Base-by-base conservation (phyloP, 2,329 filamentous ascomycete genomes). In the Apiospora malaysiana region DNA sequence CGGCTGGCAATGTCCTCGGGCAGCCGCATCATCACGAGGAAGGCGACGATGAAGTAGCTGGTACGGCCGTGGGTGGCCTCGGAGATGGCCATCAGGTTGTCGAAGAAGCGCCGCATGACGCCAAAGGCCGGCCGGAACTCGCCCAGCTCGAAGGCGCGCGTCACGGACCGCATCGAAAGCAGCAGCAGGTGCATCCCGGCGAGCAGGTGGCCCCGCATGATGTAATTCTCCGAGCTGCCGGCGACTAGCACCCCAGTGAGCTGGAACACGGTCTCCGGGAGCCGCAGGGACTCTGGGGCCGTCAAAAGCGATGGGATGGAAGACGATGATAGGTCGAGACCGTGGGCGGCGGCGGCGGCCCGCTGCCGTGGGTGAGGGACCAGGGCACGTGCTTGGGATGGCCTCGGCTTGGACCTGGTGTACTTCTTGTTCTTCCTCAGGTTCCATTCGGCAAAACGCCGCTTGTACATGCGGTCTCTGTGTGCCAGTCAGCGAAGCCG, bases 391-490 rank as follows among this genome's bases (percentile, higher is more conserved):
- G 16, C 25, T 27, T 56, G 25, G 2, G 51, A 16, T 16, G 51
- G 12, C 6, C 14, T 25, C 21, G 51, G 51, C 25, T 32, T 27
- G 10, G 49, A 27, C 6, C 12, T 27, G 49, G 23, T 27, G 51
- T 32, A 21, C 16, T 56, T 56, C 51, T 56, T 56, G 51, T 51
- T 51, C 49, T 51, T 27, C 49, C 49, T 51, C 23, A 51, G 49
- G 23, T 51, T 27, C 49, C 49, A 51, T 12, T 51, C 49, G 23
- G 49, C 23, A 51, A 51, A 51, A 14, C 49, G 49, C 23, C 49
- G 23, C 49, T 51, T 51, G 49, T 51, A 51, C 49, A 51, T 51
- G 23, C 49, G 49, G 8, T 51, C 49, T 27, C 49, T 51, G 25
- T 16, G 6, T 51, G 23, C 23, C 23, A 51, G 49, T 51, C 49